These are phyloP conservation scores for Colletotrichum musae DNA, from an alignment of 2,329 filamentous ascomycete genomes.

Conservation along the genomic window DNA sequence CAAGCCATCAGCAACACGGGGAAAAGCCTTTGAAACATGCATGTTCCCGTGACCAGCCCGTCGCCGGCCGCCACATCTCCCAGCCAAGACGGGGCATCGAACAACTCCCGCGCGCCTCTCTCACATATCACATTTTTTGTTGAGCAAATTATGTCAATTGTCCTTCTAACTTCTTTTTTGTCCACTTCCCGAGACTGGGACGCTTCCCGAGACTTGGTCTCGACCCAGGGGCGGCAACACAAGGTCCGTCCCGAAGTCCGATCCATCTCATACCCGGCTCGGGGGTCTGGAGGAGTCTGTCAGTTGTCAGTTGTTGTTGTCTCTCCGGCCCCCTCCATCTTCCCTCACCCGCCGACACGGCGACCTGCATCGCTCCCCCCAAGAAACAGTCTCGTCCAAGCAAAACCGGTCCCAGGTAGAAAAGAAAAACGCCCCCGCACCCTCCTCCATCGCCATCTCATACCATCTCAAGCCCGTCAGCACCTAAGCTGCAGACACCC, in stretches of 20 bases:
- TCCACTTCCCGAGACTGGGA: background rate
- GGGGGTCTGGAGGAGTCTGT: too few species aligned
- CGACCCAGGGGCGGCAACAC: background rate
- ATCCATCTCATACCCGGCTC: background rate
- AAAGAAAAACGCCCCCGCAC: too few species aligned
- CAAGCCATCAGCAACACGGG: too few species aligned
- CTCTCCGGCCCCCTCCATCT: background rate
- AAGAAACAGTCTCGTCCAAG: conserved; percentile 10
- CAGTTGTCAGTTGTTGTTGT: too few species aligned
- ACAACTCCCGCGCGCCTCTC: background rate
- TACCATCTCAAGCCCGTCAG: background rate
- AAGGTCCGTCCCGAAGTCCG: conserved; percentile 2
- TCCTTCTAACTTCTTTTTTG: too few species aligned
- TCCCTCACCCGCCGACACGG: background rate
- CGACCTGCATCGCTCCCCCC: conserved; percentile 3
- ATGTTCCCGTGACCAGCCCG: background rate
- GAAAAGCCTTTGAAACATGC: background rate
- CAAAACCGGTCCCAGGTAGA: background rate
- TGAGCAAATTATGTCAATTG: too few species aligned
- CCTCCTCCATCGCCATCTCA: background rate
- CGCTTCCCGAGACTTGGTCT: too few species aligned
- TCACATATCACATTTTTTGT: background rate
- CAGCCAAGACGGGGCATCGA: background rate
- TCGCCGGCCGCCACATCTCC: background rate
- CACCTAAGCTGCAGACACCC: conserved; percentile 8